Evolutionary conservation across 306 rosid genomes (phyloP).

Genomic region (Echinosophora koreensis): DNA sequence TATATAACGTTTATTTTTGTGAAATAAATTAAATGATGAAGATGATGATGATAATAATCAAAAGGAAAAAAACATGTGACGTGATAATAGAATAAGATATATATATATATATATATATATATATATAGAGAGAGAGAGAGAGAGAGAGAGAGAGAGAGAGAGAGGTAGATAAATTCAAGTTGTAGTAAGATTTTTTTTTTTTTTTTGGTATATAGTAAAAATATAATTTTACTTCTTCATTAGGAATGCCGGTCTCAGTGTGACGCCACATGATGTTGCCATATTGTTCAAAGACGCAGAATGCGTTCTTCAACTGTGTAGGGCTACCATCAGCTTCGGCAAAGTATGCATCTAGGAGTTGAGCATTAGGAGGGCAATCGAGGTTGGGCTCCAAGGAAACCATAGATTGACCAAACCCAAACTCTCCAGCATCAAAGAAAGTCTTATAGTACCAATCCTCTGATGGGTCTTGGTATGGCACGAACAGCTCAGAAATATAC

Average conservation of each 20-base stretch:
- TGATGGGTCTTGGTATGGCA: slow-evolving; percentile 57
- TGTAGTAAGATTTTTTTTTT: no score
- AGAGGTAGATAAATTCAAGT: background rate
- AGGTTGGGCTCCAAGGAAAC: slow-evolving; percentile 39
- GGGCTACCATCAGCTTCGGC: slow-evolving; percentile 34
- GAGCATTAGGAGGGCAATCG: slow-evolving; percentile 52
- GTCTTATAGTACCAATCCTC: slow-evolving; percentile 54
- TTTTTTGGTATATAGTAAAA: no score
- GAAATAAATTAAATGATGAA: background rate
- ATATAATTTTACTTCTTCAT: background rate
- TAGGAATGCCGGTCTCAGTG: slow-evolving; percentile 49
- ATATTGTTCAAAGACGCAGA: slow-evolving; percentile 54
- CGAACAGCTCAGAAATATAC: slow-evolving; percentile 52
- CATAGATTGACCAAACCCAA: slow-evolving; percentile 50
- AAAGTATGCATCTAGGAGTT: slow-evolving; percentile 35
- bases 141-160: background rate
- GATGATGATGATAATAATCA: background rate
- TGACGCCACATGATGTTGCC: slow-evolving; percentile 54
- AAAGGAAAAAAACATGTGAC: no score
- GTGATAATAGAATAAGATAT: background rate
- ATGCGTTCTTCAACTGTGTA: slow-evolving; percentile 5
- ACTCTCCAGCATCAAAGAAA: slow-evolving; percentile 56
- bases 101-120: no score
- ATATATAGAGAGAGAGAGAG: background rate
- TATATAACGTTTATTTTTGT: background rate